Evolutionary conservation across 2,329 filamentous ascomycete genomes (phyloP).

Genomic region (Sporothrix inflata): DNA sequence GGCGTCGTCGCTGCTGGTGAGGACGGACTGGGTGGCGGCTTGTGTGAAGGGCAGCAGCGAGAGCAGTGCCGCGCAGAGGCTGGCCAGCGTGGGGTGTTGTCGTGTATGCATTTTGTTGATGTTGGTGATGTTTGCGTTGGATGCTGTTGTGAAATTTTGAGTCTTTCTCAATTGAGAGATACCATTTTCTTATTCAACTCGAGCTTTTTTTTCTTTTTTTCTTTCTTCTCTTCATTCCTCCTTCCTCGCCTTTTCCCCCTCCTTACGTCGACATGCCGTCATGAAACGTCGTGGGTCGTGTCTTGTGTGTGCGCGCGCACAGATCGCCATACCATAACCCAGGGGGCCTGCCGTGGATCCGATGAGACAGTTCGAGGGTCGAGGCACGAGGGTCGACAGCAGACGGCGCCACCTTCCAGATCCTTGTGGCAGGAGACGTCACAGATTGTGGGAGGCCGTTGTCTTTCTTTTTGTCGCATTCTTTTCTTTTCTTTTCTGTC

Average conservation of each 20-base stretch:
- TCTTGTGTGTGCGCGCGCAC: slow-evolving; percentile 6
- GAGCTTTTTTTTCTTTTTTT: background rate
- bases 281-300: slow-evolving; percentile 21
- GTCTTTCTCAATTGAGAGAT: background rate
- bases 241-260: background rate
- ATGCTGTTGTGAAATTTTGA: no score
- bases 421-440: background rate
- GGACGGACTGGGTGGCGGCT: background rate
- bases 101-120: background rate
- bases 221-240: background rate
- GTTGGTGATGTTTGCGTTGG: background rate
- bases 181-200: background rate
- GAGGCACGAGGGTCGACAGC: no score
- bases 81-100: background rate
- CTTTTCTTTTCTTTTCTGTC: background rate
- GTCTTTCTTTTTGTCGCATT: background rate
- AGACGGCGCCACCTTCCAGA: background rate
- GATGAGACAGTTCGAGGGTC: slow-evolving; percentile 4
- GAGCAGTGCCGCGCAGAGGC: background rate
- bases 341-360: slow-evolving; percentile 18
- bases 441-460: background rate
- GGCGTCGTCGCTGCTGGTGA: background rate
- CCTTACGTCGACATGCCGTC: background rate
- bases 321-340: slow-evolving; percentile 19
- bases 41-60: background rate